These are phyloP conservation scores for Oenanthe sinensis DNA, from an alignment of 129 eudicot species.

Conservation along the genomic window DNA sequence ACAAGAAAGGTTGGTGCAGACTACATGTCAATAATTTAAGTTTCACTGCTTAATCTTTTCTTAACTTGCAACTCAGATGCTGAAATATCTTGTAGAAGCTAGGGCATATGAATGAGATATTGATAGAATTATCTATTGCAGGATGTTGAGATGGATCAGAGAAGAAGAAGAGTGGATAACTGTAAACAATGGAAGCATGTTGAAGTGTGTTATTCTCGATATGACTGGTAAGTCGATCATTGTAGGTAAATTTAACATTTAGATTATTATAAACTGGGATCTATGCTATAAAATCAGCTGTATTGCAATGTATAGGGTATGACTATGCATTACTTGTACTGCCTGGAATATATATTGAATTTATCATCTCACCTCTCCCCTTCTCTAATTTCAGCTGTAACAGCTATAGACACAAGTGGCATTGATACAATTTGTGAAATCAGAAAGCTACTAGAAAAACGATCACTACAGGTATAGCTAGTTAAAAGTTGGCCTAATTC, in stretches of 20 bases:
- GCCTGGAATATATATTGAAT: neutral
- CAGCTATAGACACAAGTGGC: constrained; percentile 76
- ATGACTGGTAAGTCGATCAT: constrained; percentile 61
- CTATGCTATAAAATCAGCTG: neutral
- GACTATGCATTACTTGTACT: neutral
- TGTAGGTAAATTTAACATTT: too few relatives aligned
- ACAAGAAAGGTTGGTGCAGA: constrained; percentile 64
- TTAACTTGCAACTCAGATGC: neutral
- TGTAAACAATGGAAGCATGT: constrained; percentile 31
- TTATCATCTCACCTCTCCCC: neutral
- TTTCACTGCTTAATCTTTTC: neutral
- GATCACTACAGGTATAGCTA: constrained; percentile 3
- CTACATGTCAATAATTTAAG: neutral
- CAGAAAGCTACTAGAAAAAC: constrained; percentile 10
- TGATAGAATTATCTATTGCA: constrained; percentile 19
- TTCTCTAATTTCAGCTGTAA: constrained; percentile 49
- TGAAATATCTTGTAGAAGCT: neutral
- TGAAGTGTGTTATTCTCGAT: constrained; percentile 76
- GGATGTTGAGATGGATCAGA: constrained; percentile 81
- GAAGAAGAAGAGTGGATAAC: constrained; percentile 85
- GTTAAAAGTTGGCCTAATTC: neutral
- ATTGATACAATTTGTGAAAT: constrained; percentile 9
- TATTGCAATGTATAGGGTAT: neutral
- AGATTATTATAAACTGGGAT: neutral
- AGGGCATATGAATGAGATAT: neutral